Conservation (phyloP, 257 asterid species). For the Solanum virginianum region DNA sequence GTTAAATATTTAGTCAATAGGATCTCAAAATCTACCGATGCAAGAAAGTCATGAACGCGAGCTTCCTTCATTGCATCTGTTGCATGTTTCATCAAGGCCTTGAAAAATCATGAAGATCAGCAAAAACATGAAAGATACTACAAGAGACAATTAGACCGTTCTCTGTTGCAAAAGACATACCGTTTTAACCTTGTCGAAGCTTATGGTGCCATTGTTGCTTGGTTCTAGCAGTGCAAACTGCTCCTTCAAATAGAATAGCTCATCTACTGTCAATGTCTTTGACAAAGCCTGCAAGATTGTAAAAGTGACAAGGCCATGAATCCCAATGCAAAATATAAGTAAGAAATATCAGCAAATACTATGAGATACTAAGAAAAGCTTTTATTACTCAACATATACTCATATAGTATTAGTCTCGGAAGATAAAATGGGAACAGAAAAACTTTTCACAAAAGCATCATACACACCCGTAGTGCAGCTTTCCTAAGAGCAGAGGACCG, state of each 20-base stretch:
- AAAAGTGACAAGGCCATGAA: background rate
- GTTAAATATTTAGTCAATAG: background rate
- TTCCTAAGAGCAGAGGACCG: constrained; percentile 88
- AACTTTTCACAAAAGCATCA: background rate
- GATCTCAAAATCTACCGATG: constrained; percentile 37
- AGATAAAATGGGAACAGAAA: background rate
- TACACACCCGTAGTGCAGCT: constrained; percentile 73
- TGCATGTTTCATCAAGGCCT: constrained; percentile 69
- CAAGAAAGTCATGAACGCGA: constrained; percentile 62
- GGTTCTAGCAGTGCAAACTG: constrained; percentile 38
- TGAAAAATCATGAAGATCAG: constrained; percentile 4
- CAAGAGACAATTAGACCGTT: background rate
- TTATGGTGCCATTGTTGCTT: constrained; percentile 39
- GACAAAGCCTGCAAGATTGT: constrained; percentile 32
- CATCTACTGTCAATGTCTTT: constrained; percentile 40
- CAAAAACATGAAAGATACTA: background rate
- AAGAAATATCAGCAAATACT: background rate
- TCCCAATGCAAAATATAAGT: background rate
- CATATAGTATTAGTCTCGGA: background rate
- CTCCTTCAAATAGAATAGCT: constrained; percentile 38
- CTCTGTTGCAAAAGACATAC: constrained; percentile 4
- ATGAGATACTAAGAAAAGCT: background rate
- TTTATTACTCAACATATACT: background rate
- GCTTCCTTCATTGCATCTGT: constrained; percentile 91
- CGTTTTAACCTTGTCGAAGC: constrained; percentile 28